phyloP scores from a whole-genome alignment of 1,139 yeast genomes.

The Groenewaldozyma auringiensis region DNA sequence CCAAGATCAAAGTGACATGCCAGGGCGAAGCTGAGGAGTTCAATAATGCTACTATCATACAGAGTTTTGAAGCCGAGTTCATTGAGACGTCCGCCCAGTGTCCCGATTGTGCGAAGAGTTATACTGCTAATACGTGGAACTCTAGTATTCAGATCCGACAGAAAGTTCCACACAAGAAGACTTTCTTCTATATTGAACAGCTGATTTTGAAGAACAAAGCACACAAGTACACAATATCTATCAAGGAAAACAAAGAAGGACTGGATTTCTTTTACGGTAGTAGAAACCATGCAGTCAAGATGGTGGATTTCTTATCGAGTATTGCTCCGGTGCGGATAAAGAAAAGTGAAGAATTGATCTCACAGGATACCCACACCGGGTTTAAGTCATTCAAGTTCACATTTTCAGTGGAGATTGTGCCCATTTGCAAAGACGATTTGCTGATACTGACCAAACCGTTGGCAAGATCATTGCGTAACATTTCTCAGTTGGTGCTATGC shows the following conservation, averaged over 20 bases:
- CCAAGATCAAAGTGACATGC: conserved; percentile 80
- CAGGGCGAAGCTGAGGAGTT: conserved; percentile 72
- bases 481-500: conserved; percentile 77
- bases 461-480: conserved; percentile 80
- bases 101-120: conserved; percentile 95
- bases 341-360: conserved; percentile 84
- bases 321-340: conserved; percentile 85
- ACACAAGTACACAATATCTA: conserved; percentile 88
- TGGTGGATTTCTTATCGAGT: conserved; percentile 81
- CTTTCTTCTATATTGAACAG: conserved; percentile 92
- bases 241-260: conserved; percentile 89
- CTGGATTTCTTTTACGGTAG: conserved; percentile 87
- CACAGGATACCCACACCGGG: conserved; percentile 89
- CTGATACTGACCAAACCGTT: conserved; percentile 80
- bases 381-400: conserved; percentile 83
- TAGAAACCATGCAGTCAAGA: conserved; percentile 84
- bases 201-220: conserved; percentile 88
- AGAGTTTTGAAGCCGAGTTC: conserved; percentile 91
- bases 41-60: conserved; percentile 77
- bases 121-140: conserved; percentile 95
- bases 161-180: conserved; percentile 94
- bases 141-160: conserved; percentile 98
- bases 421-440: conserved; percentile 95
- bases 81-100: conserved; percentile 94
- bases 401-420: conserved; percentile 88